Evolutionary conservation across 2,329 filamentous ascomycete genomes (phyloP).

Genomic region (Exophiala sideris): DNA sequence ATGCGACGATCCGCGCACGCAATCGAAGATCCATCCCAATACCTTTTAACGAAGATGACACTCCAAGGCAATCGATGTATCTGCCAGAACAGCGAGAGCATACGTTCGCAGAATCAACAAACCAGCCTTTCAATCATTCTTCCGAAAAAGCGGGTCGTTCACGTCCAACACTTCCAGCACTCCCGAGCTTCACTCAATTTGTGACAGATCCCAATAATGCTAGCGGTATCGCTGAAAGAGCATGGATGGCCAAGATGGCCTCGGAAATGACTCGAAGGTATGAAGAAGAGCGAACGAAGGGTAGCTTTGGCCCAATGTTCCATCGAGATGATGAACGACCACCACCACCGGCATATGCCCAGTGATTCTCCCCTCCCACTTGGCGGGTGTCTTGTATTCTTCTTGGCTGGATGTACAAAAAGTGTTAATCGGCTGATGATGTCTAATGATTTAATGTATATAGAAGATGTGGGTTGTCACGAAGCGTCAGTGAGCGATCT

Average conservation of each 20-base stretch:
- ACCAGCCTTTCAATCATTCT: slow-evolving; percentile 35
- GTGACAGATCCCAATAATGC: slow-evolving; percentile 32
- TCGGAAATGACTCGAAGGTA: slow-evolving; percentile 81
- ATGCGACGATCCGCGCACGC: slow-evolving; percentile 24
- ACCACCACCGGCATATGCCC: slow-evolving; percentile 46
- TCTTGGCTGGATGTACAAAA: slow-evolving; percentile 7
- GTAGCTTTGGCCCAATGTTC: slow-evolving; percentile 22
- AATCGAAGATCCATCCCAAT: slow-evolving; percentile 13
- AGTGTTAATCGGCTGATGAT: slow-evolving; percentile 15
- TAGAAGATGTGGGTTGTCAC: slow-evolving; percentile 1
- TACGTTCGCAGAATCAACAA: neutral
- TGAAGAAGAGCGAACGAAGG: slow-evolving; percentile 70
- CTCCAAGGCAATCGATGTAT: slow-evolving; percentile 27
- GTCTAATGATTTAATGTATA: slow-evolving; percentile 15
- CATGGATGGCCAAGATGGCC: slow-evolving; percentile 67
- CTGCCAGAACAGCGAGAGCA: slow-evolving; percentile 17
- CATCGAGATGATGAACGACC: slow-evolving; percentile 35
- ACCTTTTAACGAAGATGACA: slow-evolving; percentile 19
- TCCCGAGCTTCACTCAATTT: slow-evolving; percentile 37
- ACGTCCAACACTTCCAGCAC: slow-evolving; percentile 29
- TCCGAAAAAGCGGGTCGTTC: slow-evolving; percentile 7
- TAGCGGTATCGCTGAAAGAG: slow-evolving; percentile 44
- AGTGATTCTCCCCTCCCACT: slow-evolving; percentile 29
- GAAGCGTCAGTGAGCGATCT: no score
- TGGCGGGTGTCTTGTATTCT: neutral